phyloP scores from a whole-genome alignment of 225 moss, liverwort and hornwort genomes.

The Lunularia cruciata region DNA sequence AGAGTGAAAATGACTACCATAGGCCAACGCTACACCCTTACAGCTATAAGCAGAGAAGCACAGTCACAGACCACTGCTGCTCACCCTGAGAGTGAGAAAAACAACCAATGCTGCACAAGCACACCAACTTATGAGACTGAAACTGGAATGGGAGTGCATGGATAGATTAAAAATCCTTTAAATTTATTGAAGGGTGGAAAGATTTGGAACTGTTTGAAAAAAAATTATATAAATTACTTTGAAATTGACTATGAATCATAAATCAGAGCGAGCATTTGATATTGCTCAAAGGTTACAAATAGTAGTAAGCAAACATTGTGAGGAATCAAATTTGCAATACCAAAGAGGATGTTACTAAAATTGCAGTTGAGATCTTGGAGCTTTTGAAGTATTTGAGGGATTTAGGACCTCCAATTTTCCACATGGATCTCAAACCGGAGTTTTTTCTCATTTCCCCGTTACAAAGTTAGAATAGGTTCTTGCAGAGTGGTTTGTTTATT shows the following conservation, averaged over 20 bases:
- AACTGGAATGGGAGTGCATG: conserved; percentile 51
- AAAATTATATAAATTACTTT: conserved; percentile 91
- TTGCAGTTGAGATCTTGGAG: conserved; percentile 76
- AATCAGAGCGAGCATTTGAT: conserved; percentile 74
- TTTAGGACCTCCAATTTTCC: conserved; percentile 86
- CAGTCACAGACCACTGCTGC: no score
- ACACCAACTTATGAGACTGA: conserved; percentile 86
- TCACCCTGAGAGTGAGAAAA: no score
- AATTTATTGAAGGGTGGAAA: conserved; percentile 93
- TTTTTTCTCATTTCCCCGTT: conserved; percentile 88
- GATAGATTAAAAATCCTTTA: conserved; percentile 89
- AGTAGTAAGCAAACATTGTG: conserved; percentile 64
- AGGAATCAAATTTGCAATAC: conserved; percentile 69
- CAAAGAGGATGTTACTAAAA: conserved; percentile 68
- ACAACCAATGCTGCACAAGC: no score
- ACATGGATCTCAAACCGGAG: conserved; percentile 94
- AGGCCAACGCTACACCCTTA: no score
- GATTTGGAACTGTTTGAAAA: conserved; percentile 92
- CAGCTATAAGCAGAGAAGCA: no score
- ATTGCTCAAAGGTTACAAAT: conserved; percentile 83
- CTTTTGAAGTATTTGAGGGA: conserved; percentile 81
- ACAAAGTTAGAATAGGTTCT: no score
- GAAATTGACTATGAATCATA: conserved; percentile 77
- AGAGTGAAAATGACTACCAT: no score
- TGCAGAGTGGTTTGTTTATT: no score